A percentile compares a stretch with the other conserved stretches of the same genome.
These are phyloP conservation scores for Collybia mongolica DNA, from an alignment of 768 basidiomycete genomes.

Conservation along the genomic window DNA sequence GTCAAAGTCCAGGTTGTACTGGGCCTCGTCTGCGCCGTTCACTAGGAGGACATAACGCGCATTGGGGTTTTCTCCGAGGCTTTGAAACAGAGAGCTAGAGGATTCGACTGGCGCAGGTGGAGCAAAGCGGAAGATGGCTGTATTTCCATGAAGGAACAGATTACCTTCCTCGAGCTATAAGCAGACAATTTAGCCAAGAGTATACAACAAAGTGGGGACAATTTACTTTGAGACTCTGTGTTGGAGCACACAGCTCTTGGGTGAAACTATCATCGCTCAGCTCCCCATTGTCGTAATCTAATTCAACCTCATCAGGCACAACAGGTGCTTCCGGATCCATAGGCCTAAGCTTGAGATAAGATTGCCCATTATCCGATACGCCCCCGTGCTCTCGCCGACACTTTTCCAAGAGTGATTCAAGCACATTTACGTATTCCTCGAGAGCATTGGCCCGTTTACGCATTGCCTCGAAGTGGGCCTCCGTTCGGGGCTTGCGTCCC, in stretches of 20 bases:
- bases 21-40: conserved; percentile 33
- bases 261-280: conserved; percentile 22
- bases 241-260: conserved; percentile 37
- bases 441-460: conserved; percentile 38
- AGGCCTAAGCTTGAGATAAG: conserved; percentile 30
- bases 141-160: conserved; percentile 38
- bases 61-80: conserved; percentile 27
- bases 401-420: conserved; percentile 42
- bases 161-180: conserved; percentile 43
- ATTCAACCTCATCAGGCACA: conserved; percentile 17
- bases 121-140: conserved; percentile 41
- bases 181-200: no score
- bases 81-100: conserved; percentile 33
- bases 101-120: conserved; percentile 19
- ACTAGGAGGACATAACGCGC: conserved; percentile 40
- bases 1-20: conserved; percentile 46
- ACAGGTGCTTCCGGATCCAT: conserved; percentile 17
- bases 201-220: not conserved
- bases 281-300: conserved; percentile 20
- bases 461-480: conserved; percentile 45
- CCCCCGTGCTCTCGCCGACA: conserved; percentile 37
- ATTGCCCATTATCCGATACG: conserved; percentile 21
- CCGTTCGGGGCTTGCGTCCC: conserved; percentile 39
- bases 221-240: conserved; percentile 37
- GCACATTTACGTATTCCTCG: conserved; percentile 35